These are phyloP conservation scores for Boletus coccyginus DNA, from an alignment of 768 basidiomycete genomes.

Conservation along the genomic window DNA sequence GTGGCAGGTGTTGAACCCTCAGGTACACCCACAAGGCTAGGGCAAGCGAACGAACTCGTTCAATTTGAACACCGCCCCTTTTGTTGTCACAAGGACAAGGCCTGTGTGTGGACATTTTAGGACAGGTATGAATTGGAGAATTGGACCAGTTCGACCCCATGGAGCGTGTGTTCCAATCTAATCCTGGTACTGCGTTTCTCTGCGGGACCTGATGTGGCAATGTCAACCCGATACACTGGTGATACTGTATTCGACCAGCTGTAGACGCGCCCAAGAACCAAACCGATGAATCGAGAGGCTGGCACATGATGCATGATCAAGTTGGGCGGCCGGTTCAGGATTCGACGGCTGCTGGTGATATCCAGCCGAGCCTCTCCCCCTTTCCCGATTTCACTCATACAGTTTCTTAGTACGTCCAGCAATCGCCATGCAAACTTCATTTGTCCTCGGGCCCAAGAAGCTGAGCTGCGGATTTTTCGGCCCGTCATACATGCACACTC, in stretches of 20 bases:
- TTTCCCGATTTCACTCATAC: slow-evolving; percentile 22
- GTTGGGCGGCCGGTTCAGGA: slow-evolving; percentile 29
- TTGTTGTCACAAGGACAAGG: not conserved
- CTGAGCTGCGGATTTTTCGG: not conserved
- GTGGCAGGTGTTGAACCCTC: slow-evolving; percentile 1
- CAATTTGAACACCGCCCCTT: slow-evolving; percentile 8
- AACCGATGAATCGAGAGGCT: slow-evolving; percentile 38
- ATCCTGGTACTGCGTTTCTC: slow-evolving; percentile 4
- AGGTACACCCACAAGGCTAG: too few relatives aligned
- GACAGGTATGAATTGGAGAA: slow-evolving; percentile 3
- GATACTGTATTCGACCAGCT: slow-evolving; percentile 3
- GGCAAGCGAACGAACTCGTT: not conserved
- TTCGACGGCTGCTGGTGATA: slow-evolving; percentile 30
- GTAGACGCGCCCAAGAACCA: slow-evolving; percentile 13
- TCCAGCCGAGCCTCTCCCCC: slow-evolving; percentile 43
- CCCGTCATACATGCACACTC: not conserved
- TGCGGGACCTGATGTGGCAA: slow-evolving; percentile 16
- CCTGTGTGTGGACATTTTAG: too few relatives aligned
- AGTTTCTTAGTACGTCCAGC: slow-evolving; percentile 2
- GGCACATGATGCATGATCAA: slow-evolving; percentile 30
- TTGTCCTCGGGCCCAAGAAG: not conserved
- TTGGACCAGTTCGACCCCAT: slow-evolving; percentile 1
- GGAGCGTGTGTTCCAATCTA: not conserved
- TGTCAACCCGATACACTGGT: slow-evolving; percentile 1
- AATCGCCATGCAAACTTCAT: not conserved